Evolutionary conservation across 495 filamentous ascomycete genomes (phyloP), one percentile per base, ranked within the genome.

Genomic region (Neohortaea acidophila): DNA sequence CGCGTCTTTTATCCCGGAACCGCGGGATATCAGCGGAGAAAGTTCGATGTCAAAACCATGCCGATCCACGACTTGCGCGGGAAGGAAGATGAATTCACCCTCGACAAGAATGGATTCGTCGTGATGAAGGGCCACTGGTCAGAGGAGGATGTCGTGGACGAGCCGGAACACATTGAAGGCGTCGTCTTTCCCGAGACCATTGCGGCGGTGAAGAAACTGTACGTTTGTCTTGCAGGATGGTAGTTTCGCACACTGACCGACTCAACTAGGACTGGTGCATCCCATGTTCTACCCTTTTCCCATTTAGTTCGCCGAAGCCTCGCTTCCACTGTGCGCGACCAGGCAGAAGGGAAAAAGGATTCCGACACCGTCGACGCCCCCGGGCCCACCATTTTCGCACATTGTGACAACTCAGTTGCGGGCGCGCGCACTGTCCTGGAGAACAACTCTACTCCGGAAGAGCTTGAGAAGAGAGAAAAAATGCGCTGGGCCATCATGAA

Each of bases 141-240:
- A 13, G 32, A 34, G 32, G 15, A 8, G 17, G 32, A 34, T 21
- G 32, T 34, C 4, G 19, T n/a, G 21, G 32, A 34, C 19, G 15
- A 8, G 32, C 32, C 32, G 6, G 32, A 34, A 20, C 32, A 34
- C 19, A 34, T 34, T 10, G 6, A 34, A 10, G 13, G 21, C 17
- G 32, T 34, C 5, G 32, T 34, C 5, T 34, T 34, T 13, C 32
- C 32, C 21, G 32, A 34, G 17, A 34, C 32, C 17, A 34, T 34
- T 13, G 19, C 14, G 4, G 32, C 32, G 13, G 32, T 34, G 32
- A 34, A 34, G 13, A 19, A 34, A 13, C 17, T 20, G 17, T 34
- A 32, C 17, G 13, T 8, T 32, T 15, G 11, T 15, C 6, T 32
- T 15, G 29, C 11, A 6, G 17, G 7, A 32, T 32, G 10, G 17